Base-by-base conservation (phyloP, 2,329 filamentous ascomycete species). In the Blastomyces parvus region DNA sequence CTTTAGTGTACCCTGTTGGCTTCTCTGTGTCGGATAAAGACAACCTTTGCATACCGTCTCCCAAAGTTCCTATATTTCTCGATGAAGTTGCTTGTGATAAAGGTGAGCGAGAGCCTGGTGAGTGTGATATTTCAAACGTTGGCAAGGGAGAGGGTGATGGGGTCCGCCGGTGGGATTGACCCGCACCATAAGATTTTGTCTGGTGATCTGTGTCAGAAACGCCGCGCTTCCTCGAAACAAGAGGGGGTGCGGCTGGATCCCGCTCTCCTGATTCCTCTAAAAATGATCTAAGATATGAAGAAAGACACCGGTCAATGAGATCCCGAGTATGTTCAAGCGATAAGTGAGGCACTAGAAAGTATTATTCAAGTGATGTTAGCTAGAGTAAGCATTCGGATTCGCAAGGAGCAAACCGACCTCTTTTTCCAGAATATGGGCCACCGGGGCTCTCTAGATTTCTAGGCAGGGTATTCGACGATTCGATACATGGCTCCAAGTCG, bases 291-390 rank as follows among this genome's bases (percentile, higher is more conserved):
- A 86, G 71, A 68, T 85, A 84, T 48, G 77, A 73, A 42, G 77
- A 76, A 27, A 86, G 70, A 68, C 82, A 86, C 59, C 75, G 75
- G 64, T 84, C 81, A 62, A 86, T 80, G 64, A 91, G 78, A 36
- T 76, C 72, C 67, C 78, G 81, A 11, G 86, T 88, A 66, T 82
- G 80, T 59, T 86, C 82, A 36, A 86, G 69, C 6, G 87, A 88
- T 63, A 90, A 75, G 59, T 50, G 59, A 66, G 60, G 57, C 44
- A 60, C 61, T 61, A 67, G 58, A 52, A 30, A 52, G 60, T 65
- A 66, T 40, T 63, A 66, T 27, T 63, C 70, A 66, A 62, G 63
- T 64, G 33, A 66, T 69, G 68, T 59, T 59, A 48, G 42, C 22
- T 59, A 14, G 1, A 56, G 48, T 46, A 33, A 22, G 17, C 58